Percentiles rank a stretch among this genome's conserved stretches.
These are phyloP conservation scores for Penicillium sp. DNA, from an alignment of 2,329 filamentous ascomycete species.

Conservation along the genomic window DNA sequence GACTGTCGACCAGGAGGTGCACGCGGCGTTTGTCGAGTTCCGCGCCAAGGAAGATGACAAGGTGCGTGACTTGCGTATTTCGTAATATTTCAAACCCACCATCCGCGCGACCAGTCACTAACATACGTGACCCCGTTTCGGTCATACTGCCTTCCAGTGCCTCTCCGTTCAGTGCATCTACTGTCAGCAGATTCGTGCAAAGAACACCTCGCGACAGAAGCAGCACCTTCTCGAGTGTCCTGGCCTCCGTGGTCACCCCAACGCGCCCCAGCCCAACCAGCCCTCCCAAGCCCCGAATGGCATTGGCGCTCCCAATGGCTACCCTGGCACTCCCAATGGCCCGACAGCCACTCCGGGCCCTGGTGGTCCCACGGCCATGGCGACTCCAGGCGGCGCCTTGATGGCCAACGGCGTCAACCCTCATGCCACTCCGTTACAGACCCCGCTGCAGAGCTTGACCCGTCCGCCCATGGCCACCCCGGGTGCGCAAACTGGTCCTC, in stretches of 20 bases:
- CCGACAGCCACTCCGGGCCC: slow-evolving; percentile 36
- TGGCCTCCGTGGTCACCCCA: slow-evolving; percentile 49
- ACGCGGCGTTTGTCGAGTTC: slow-evolving; percentile 56
- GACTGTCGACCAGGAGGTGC: slow-evolving; percentile 55
- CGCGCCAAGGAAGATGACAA: slow-evolving; percentile 56
- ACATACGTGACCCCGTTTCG: slow-evolving; percentile 31
- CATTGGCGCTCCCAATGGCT: slow-evolving; percentile 45
- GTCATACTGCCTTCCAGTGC: slow-evolving; percentile 39
- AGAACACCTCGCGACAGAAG: slow-evolving; percentile 56
- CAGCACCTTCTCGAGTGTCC: slow-evolving; percentile 54
- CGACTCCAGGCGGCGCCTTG: slow-evolving; percentile 45
- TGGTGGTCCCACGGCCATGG: slow-evolving; percentile 36
- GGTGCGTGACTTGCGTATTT: slow-evolving; percentile 45
- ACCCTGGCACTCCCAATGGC: slow-evolving; percentile 45
- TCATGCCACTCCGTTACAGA: slow-evolving; percentile 47
- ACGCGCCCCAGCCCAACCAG: slow-evolving; percentile 45
- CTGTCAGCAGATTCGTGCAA: slow-evolving; percentile 55
- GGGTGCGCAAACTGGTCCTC: slow-evolving; percentile 33
- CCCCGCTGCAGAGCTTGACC: slow-evolving; percentile 42
- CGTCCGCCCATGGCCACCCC: slow-evolving; percentile 44
- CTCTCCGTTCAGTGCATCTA: slow-evolving; percentile 57
- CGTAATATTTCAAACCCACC: slow-evolving; percentile 43
- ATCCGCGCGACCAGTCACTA: slow-evolving; percentile 36
- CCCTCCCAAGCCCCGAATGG: slow-evolving; percentile 43
- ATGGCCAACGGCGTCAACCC: slow-evolving; percentile 48